A percentile compares a stretch with the other conserved stretches of the same genome.
Conservation (phyloP, 805 yeast species). For the Barnettozyma populi region DNA sequence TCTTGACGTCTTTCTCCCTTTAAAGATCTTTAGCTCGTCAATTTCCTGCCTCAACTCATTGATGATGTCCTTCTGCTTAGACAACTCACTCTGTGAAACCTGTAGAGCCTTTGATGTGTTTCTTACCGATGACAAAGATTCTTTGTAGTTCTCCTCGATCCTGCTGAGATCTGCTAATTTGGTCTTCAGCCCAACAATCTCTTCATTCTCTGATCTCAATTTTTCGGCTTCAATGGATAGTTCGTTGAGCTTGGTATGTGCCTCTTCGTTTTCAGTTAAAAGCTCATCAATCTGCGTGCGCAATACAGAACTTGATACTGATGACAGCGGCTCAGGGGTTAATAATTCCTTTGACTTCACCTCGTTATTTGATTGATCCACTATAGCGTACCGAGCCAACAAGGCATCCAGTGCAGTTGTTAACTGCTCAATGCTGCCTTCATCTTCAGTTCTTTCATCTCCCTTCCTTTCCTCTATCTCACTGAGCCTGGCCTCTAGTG, state of each 20-base stretch:
- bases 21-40: constrained; percentile 58
- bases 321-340: background rate
- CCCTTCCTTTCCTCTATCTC: constrained; percentile 33
- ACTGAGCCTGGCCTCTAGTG: constrained; percentile 38
- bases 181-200: constrained; percentile 25
- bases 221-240: constrained; percentile 31
- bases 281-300: constrained; percentile 55
- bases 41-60: constrained; percentile 57
- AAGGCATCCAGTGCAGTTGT: constrained; percentile 26
- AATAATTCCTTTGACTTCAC: constrained; percentile 4
- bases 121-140: constrained; percentile 64
- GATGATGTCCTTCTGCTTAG: constrained; percentile 50
- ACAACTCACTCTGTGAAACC: constrained; percentile 66
- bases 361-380: constrained; percentile 18
- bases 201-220: constrained; percentile 22
- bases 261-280: constrained; percentile 40
- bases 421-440: constrained; percentile 17
- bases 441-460: constrained; percentile 23
- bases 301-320: constrained; percentile 26
- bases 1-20: constrained; percentile 33
- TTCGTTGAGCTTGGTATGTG: constrained; percentile 28
- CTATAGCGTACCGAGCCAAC: constrained; percentile 22
- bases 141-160: constrained; percentile 62
- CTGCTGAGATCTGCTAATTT: constrained; percentile 33
- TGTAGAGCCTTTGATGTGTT: constrained; percentile 73